Conservation (phyloP, 192 early-diverging fungal genomes). For the Backusella westeae region DNA sequence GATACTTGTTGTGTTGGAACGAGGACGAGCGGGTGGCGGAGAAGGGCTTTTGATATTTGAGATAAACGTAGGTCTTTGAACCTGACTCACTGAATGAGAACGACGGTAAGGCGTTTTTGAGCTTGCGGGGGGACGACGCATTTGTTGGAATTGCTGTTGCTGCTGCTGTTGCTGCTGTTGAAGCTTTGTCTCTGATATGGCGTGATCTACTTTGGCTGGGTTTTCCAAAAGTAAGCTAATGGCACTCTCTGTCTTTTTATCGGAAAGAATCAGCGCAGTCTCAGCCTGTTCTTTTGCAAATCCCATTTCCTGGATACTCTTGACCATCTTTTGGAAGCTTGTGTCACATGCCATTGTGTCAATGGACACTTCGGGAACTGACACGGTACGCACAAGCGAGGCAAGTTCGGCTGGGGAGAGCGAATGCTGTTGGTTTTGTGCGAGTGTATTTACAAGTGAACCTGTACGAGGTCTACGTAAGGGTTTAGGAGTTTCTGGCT, state of each 20-base stretch:
- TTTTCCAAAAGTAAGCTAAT: constrained; percentile 59
- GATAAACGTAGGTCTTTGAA: constrained; percentile 8
- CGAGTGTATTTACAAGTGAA: not conserved
- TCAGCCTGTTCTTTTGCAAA: constrained; percentile 59
- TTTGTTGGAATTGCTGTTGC: not conserved
- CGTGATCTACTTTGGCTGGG: constrained; percentile 39
- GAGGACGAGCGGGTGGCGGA: not conserved
- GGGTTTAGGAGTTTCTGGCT: not conserved
- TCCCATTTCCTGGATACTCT: constrained; percentile 66
- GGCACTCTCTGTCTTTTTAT: constrained; percentile 56
- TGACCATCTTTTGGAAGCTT: constrained; percentile 24
- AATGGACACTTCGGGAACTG: not conserved
- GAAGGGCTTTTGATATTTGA: not conserved
- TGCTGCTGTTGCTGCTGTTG: not conserved
- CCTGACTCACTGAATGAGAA: constrained; percentile 13
- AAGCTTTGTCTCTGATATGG: not conserved
- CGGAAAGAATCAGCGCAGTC: constrained; percentile 54
- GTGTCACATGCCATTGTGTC: not conserved
- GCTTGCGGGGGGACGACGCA: not conserved
- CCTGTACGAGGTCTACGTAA: not conserved
- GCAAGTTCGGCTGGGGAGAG: not conserved
- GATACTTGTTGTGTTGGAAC: not conserved
- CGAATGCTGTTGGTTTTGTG: not conserved
- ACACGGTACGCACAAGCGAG: not conserved
- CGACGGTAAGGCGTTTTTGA: constrained; percentile 10